A percentile compares a stretch with the other conserved stretches of the same genome.
These are phyloP conservation scores for Collybia nuda DNA, from an alignment of 768 basidiomycete genomes.

Conservation along the genomic window DNA sequence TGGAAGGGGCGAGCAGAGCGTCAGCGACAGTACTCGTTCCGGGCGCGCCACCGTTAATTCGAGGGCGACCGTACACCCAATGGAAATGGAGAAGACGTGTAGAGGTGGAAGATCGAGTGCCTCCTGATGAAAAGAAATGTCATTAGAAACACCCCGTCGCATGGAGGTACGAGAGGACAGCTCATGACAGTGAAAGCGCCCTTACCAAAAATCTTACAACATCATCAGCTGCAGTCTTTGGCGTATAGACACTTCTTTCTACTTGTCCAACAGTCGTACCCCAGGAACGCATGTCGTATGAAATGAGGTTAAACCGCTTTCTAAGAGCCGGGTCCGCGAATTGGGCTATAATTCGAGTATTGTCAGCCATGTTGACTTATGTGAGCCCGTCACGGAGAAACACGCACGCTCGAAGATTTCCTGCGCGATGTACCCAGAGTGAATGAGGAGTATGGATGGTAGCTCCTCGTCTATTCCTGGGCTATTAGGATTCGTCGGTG, in stretches of 20 bases:
- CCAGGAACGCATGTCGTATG: constrained; percentile 30
- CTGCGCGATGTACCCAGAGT: constrained; percentile 30
- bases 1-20: constrained; percentile 33
- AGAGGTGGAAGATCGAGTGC: constrained; percentile 29
- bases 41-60: constrained; percentile 32
- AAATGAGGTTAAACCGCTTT: constrained; percentile 32
- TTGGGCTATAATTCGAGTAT: constrained; percentile 21
- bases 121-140: constrained; percentile 15
- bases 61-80: constrained; percentile 30
- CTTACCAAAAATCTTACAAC: constrained; percentile 31
- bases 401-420: constrained; percentile 34
- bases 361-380: not conserved
- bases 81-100: constrained; percentile 35
- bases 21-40: constrained; percentile 28
- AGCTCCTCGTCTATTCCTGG: constrained; percentile 28
- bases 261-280: constrained; percentile 31
- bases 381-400: not conserved
- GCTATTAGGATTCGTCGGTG: constrained; percentile 27
- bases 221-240: constrained; percentile 29
- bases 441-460: constrained; percentile 37
- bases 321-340: constrained; percentile 32
- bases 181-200: not conserved
- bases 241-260: constrained; percentile 22
- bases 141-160: not conserved
- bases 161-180: not conserved